Evolutionary conservation across 1,139 yeast species (phyloP), one percentile per base, ranked within the genome.

Genomic region (Candida anutae): DNA sequence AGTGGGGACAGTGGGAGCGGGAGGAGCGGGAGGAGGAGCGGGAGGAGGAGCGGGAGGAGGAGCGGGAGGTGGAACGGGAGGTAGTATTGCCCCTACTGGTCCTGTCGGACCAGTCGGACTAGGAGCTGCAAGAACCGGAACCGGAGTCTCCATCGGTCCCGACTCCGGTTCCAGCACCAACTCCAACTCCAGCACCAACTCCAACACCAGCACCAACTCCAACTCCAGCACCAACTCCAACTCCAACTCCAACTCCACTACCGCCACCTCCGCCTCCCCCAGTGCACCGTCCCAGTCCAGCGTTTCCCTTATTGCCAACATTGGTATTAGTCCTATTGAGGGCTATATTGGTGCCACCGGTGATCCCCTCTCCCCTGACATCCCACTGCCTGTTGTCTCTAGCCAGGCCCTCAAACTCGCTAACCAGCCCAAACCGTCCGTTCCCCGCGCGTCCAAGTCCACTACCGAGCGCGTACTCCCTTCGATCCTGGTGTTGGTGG

Each of bases 401-500:
- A 17, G 9, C 9, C 9, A 17, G 6, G 10, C 6, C 9, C 10
- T 17, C 9, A 21, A 21, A 12, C n/a, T 13, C 22, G 22, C n/a
- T 10, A 8, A 12, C 13, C 5, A 15, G 9, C 15, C 37, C 30
- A 39, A 42, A 36, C 22, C 27, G 36, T 9, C 30, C 22, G 16
- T 16, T n/a, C 28, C 10, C 8, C 11, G 11, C 16, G 8, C 29
- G 26, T 26, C 44, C 27, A 40, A 49, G 22, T 40, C 51, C 8
- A 55, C 71, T 3, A 56, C 67, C 10, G 69, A 68, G 15, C 63
- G 67, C 32, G 77, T 73, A 6, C 46, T 73, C 16, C 95, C 96
- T 0, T 84, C 87, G 34, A 79, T 90, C 28, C 84, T 87, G 22
- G 95, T 90, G 3, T 60, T 90, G 31, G 90, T 90, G 20, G 98